A percentile compares a stretch with the other conserved stretches of the same genome.
phyloP scores from a whole-genome alignment of 225 moss, liverwort and hornwort genomes.

The Physcomitrium patens region DNA sequence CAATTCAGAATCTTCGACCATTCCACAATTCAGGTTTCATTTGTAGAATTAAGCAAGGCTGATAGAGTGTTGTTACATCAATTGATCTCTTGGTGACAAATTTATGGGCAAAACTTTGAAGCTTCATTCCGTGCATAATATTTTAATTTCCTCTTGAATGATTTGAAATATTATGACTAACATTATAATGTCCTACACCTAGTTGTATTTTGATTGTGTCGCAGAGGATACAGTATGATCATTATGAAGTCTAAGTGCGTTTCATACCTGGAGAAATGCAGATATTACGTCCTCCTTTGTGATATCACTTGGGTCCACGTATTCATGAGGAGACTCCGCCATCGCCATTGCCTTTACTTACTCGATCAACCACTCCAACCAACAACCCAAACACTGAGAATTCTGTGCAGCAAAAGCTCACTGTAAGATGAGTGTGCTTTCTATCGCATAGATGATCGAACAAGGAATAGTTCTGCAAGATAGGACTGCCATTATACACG shows the following conservation, averaged over 20 bases:
- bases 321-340: conserved; percentile 42
- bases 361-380: conserved; percentile 18
- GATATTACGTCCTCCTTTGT: conserved; percentile 51
- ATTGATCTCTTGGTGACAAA: not conserved
- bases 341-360: conserved; percentile 10
- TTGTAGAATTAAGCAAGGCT: not conserved
- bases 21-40: conserved; percentile 8
- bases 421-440: no score
- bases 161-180: no score
- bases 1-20: not conserved
- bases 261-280: conserved; percentile 49
- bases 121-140: no score
- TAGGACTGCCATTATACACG: no score
- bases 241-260: not conserved
- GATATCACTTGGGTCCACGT: conserved; percentile 41
- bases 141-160: no score
- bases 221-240: not conserved
- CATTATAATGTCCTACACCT: not conserved
- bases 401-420: not conserved
- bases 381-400: not conserved
- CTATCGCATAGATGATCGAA: no score
- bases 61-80: not conserved
- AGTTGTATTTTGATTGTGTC: not conserved
- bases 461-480: no score
- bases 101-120: not conserved